Evolutionary conservation across 139 green algal genomes (phyloP).

Genomic region (Chlorella sorokiniana): DNA sequence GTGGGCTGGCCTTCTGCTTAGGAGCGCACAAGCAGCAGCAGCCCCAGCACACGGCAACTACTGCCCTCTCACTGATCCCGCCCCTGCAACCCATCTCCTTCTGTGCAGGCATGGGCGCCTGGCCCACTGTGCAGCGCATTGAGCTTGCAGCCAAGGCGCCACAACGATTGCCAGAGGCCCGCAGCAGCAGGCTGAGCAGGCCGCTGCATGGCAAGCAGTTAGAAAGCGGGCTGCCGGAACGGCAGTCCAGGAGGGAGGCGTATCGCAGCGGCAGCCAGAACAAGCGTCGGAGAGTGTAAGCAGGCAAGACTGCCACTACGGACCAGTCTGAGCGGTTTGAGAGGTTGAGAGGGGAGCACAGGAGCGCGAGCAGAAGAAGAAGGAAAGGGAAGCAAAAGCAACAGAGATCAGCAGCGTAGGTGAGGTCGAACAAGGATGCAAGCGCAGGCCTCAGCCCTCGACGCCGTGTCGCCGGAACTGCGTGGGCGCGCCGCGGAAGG

Average conservation of each 20-base stretch:
- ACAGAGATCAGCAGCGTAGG: not conserved
- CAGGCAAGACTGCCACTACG: too few relatives aligned
- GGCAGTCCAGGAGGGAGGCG: too few relatives aligned
- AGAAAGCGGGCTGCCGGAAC: not conserved
- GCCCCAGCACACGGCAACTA: not conserved
- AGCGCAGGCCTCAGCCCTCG: not conserved
- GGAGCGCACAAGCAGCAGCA: not conserved
- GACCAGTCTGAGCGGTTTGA: too few relatives aligned
- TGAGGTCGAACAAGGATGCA: not conserved
- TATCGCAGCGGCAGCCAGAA: too few relatives aligned
- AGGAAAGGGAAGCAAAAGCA: not conserved
- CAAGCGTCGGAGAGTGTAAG: too few relatives aligned
- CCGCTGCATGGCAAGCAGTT: not conserved
- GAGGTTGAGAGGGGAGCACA: too few relatives aligned
- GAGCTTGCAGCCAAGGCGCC: conserved; percentile 24
- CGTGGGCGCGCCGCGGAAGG: conserved; percentile 40
- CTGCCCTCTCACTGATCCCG: too few relatives aligned
- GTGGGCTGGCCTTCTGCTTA: not conserved
- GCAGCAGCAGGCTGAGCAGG: too few relatives aligned
- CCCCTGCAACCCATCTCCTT: not conserved
- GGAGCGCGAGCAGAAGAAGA: not conserved
- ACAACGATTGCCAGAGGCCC: not conserved
- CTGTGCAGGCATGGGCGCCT: not conserved
- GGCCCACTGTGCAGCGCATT: conserved; percentile 1
- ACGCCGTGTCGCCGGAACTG: conserved; percentile 32